These are phyloP conservation scores for Astragalus glycyphyllos DNA, from an alignment of 306 rosid genomes.

Conservation along the genomic window DNA sequence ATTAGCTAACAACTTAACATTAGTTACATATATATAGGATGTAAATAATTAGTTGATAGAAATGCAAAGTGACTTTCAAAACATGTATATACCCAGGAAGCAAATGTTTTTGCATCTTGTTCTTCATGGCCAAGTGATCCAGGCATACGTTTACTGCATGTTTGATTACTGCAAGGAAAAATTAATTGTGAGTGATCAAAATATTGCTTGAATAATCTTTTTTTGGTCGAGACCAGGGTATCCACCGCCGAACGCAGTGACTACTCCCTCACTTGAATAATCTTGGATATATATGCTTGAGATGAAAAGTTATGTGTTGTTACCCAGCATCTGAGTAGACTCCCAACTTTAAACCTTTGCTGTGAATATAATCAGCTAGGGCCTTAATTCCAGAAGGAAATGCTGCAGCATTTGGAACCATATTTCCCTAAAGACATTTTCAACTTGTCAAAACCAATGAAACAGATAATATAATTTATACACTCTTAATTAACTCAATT, in stretches of 20 bases:
- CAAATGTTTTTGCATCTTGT: slow-evolving; percentile 70
- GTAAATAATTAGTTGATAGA: background rate
- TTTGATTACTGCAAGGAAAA: slow-evolving; percentile 45
- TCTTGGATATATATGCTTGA: background rate
- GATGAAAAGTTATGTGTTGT: background rate
- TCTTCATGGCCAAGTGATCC: slow-evolving; percentile 69
- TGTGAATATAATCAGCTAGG: slow-evolving; percentile 68
- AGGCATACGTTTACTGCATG: slow-evolving; percentile 67
- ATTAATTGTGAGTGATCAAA: background rate
- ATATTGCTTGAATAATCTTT: slow-evolving; percentile 11
- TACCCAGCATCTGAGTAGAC: slow-evolving; percentile 80
- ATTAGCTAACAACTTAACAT: background rate
- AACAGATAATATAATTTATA: background rate
- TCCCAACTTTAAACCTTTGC: slow-evolving; percentile 67
- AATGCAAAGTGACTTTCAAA: background rate
- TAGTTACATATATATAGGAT: background rate
- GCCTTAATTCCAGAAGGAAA: slow-evolving; percentile 79
- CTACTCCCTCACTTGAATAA: too few species aligned
- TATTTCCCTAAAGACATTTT: slow-evolving; percentile 55
- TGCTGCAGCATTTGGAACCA: slow-evolving; percentile 58
- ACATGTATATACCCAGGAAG: slow-evolving; percentile 60
- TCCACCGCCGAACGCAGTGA: too few species aligned
- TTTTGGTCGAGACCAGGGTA: too few species aligned
- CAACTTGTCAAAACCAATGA: background rate
- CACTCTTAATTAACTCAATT: background rate